These are phyloP conservation scores for Coniella lustricola DNA, from an alignment of 2,329 filamentous ascomycete genomes.

Conservation along the genomic window DNA sequence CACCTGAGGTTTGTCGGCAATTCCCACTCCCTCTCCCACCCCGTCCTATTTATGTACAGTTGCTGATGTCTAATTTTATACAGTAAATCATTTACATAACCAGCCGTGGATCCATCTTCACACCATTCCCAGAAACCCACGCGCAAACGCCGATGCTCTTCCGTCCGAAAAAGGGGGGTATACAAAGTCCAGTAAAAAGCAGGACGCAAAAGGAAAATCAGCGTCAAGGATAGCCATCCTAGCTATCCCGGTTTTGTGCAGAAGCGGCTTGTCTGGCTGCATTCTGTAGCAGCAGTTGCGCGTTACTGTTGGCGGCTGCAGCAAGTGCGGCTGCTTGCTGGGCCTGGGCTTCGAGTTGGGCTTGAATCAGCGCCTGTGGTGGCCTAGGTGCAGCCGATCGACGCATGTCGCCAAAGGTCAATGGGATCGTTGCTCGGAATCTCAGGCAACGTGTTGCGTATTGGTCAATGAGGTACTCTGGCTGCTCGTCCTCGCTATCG, in stretches of 20 bases:
- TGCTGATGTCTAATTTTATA: slow-evolving; percentile 5
- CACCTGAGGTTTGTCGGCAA: not conserved
- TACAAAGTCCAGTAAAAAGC: slow-evolving; percentile 10
- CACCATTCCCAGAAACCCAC: slow-evolving; percentile 3
- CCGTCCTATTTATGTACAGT: not conserved
- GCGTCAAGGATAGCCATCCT: not conserved
- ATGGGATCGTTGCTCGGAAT: slow-evolving; percentile 53
- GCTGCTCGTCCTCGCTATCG: slow-evolving; percentile 71
- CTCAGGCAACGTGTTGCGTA: slow-evolving; percentile 53
- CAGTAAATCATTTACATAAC: slow-evolving; percentile 3
- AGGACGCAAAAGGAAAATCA: not conserved
- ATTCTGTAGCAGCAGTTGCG: slow-evolving; percentile 6
- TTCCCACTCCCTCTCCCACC: not conserved
- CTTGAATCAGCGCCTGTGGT: slow-evolving; percentile 28
- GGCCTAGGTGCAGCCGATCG: slow-evolving; percentile 26
- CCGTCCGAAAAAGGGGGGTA: slow-evolving; percentile 8
- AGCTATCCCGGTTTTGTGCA: slow-evolving; percentile 15
- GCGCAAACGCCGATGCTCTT: slow-evolving; percentile 14
- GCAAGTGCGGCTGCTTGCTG: slow-evolving; percentile 13
- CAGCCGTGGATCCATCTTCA: not conserved
- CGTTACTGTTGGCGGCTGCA: slow-evolving; percentile 17
- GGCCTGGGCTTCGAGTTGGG: slow-evolving; percentile 5
- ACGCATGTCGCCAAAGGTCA: slow-evolving; percentile 26
- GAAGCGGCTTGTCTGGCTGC: slow-evolving; percentile 12
- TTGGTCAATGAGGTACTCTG: slow-evolving; percentile 69